Evolutionary conservation across 2,329 filamentous ascomycete genomes (phyloP).

Genomic region (Elsinoe australis): DNA sequence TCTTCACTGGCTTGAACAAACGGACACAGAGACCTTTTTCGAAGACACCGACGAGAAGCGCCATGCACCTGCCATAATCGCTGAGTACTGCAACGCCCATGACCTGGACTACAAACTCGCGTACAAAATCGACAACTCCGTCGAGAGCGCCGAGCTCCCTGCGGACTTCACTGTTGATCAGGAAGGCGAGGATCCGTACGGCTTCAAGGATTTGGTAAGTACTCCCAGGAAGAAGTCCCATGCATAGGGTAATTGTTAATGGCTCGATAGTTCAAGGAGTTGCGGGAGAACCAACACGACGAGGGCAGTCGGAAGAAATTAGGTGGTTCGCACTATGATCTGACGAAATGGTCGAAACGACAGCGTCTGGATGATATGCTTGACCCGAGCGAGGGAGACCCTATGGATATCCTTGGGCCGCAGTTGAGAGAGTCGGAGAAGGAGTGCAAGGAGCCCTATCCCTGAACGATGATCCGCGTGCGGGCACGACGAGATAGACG

Average conservation of each 20-base stretch:
- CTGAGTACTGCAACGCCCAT: background rate
- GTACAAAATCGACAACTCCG: background rate
- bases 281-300: background rate
- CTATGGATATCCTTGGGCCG: background rate
- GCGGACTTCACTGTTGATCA: background rate
- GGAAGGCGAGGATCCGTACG: background rate
- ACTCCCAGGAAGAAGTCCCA: background rate
- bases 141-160: background rate
- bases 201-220: background rate
- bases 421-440: background rate
- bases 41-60: background rate
- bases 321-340: background rate
- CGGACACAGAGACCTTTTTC: background rate
- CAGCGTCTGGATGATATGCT: background rate
- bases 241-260: background rate
- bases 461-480: too few relatives aligned
- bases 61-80: background rate
- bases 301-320: background rate
- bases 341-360: background rate
- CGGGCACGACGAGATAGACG: too few relatives aligned
- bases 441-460: too few relatives aligned
- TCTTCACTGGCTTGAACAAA: background rate
- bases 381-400: background rate
- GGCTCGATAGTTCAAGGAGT: background rate
- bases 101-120: background rate